Evolutionary conservation across 139 green algal genomes (phyloP).

Genomic region (Prasinococcaceae sp.): DNA sequence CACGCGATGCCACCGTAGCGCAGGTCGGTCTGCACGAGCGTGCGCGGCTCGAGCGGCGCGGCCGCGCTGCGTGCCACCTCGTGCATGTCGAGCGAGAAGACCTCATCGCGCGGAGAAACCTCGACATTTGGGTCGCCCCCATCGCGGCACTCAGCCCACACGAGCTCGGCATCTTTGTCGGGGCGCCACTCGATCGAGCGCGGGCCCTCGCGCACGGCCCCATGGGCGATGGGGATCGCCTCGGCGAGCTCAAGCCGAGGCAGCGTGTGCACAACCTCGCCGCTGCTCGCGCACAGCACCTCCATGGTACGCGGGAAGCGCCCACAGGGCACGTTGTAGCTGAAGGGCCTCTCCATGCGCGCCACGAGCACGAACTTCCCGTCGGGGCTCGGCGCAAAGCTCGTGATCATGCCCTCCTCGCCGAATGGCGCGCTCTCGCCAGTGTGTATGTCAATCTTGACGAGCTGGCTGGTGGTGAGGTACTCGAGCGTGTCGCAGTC

Average conservation of each 20-base stretch:
- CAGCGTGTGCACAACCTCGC: conserved; percentile 53
- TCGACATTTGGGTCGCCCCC: conserved; percentile 62
- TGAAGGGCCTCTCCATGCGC: conserved; percentile 80
- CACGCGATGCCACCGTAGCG: conserved; percentile 59
- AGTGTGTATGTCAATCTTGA: conserved; percentile 37
- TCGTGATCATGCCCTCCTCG: conserved; percentile 55
- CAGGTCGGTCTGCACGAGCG: conserved; percentile 37
- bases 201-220: conserved; percentile 58
- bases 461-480: conserved; percentile 55
- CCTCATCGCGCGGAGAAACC: conserved; percentile 74
- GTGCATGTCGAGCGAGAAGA: conserved; percentile 58
- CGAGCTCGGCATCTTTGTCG: conserved; percentile 61
- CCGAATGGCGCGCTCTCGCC: too few relatives aligned
- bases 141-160: conserved; percentile 75
- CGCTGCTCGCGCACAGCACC: conserved; percentile 37
- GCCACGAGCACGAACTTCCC: conserved; percentile 62
- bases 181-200: conserved; percentile 69
- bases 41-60: conserved; percentile 2
- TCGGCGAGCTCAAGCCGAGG: conserved; percentile 74
- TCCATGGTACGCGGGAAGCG: conserved; percentile 75
- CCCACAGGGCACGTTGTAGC: conserved; percentile 57
- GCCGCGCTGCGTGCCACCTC: conserved; percentile 16
- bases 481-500: conserved; percentile 83
- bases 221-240: conserved; percentile 87
- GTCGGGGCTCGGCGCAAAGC: conserved; percentile 64